Base-by-base conservation (phyloP, 139 green algal genomes). In the Edaphochlamys debaryana region DNA sequence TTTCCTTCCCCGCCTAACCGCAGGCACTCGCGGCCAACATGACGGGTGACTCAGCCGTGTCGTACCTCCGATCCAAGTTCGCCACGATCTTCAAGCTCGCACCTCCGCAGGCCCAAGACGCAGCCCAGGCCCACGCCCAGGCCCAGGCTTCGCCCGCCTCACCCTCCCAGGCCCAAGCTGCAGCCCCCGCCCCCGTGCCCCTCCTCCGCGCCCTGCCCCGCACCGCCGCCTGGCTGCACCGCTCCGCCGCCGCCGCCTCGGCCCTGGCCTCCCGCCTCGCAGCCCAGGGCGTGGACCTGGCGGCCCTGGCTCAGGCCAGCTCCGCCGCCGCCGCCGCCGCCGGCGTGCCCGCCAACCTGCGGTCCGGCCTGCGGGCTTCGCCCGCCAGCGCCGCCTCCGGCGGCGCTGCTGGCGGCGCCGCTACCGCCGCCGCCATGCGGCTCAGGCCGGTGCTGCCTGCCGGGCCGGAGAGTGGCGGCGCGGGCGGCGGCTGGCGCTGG, bases 11-110 rank as follows among this genome's bases (percentile, higher is more conserved):
- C 38, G 2, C 40, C 67, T 8, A 27, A n/a, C 23, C 5, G 52
- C 60, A 67, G 80, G 70, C 54, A 30, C 54, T 79, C 30, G 54
- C 68, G 5, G 62, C 37, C n/a, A 74, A 38, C 25, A 50, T 82
- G 11, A 25, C 60, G 7, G 79, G 73, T 45, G 66, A 80, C 8
- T 74, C 70, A 0, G 90, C 88, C 22, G 84, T 94, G 0, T 8
- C 38, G 29, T 95, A 95, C 85, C 71, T 91, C 29, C 79, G 69
- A 20, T 48, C 68, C n/a, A 95, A 95, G 79, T 91, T 95, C 30
- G 75, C 67, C 30, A 36, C 79, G 22, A 52, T 88, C 1, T 90
- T 91, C 70, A 20, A 77, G 7, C 77, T 93, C 25, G 68, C 45
- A 1, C 7, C 4, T 37, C 37, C 54, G 6, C 19, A 5, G 19